These are phyloP conservation scores for Aspergillus ruber DNA, from an alignment of 2,329 filamentous ascomycete species.

Conservation along the genomic window DNA sequence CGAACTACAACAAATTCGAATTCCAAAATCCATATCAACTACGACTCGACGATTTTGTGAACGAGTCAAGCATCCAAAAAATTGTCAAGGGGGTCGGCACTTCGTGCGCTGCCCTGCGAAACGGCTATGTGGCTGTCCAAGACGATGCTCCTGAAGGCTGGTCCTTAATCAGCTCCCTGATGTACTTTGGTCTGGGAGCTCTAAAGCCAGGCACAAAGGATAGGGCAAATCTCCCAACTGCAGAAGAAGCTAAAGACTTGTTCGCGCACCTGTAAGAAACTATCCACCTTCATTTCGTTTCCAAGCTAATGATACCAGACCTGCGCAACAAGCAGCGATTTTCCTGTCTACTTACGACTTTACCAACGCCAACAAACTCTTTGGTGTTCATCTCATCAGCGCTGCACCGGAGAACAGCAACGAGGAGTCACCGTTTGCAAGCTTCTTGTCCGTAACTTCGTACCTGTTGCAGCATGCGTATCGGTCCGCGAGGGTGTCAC, in stretches of 20 bases:
- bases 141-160: conserved; percentile 88
- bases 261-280: conserved; percentile 64
- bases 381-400: conserved; percentile 76
- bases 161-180: conserved; percentile 73
- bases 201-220: conserved; percentile 64
- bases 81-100: conserved; percentile 70
- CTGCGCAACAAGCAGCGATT: conserved; percentile 69
- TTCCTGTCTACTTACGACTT: conserved; percentile 89
- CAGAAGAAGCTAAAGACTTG: conserved; percentile 73
- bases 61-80: conserved; percentile 77
- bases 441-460: conserved; percentile 80
- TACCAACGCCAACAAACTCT: conserved; percentile 87
- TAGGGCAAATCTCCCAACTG: conserved; percentile 55
- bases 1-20: conserved; percentile 99
- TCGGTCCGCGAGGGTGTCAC: conserved; percentile 66
- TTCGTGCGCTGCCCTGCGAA: conserved; percentile 61
- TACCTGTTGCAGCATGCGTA: conserved; percentile 93
- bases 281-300: not conserved
- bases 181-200: conserved; percentile 74
- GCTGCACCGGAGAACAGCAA: conserved; percentile 54
- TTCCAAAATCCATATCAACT: conserved; percentile 94
- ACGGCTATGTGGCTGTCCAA: conserved; percentile 75
- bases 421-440: conserved; percentile 67
- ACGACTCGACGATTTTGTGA: conserved; percentile 89
- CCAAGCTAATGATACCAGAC: conserved; percentile 48